Evolutionary conservation across 1,139 yeast genomes (phyloP), one percentile per base, ranked within the genome.

Genomic region (Yamadazyma aaseri): DNA sequence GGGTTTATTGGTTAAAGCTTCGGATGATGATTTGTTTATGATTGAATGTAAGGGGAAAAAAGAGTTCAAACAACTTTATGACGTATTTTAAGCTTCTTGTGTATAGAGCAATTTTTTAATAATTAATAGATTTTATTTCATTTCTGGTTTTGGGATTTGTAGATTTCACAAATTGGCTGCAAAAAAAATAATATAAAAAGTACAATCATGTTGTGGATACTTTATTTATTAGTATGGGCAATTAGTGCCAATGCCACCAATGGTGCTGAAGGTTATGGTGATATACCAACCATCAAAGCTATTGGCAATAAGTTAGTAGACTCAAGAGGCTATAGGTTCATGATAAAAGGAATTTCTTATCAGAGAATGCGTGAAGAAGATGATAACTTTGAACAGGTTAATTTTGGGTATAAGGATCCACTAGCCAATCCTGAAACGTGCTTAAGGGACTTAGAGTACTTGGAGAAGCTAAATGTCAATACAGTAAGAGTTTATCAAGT

Each of bases 331-430:
- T 58, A 65, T 17, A 81, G 75, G 53, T 77, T 76, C 50, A 75
- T 69, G 43, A 62, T 77, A 39, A 76, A 73, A 40, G 84, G 84
- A 8, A 70, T 76, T 25, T 81, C 82, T 1, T 78, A 78, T 44
- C 83, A 77, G 47, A 74, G 73, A 28, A 58, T 68, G 29, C 51
- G 70, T 35, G 56, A 61, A 23, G 60, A 59, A 32, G 58, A 53
- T 10, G 65, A 58, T 17, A 35, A 41, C 7, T 58, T 48, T 28
- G 52, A 49, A 20, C 14, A 29, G 8, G 16, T 4, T 15, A 28
- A 28, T 5, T 51, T 63, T 6, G 64, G 64, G 12, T 76, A 72
- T 44, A 63, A 73, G 22, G 85, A 79, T 48, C 76, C 82, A 0
- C 50, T 79, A 49, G 73, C 77, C 1, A 65, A 71, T 36, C 53